Percentiles rank a stretch among this genome's conserved stretches.
These are phyloP conservation scores for Rhodotorula sp. DNA, from an alignment of 1,284 basidiomycete species.

Conservation along the genomic window DNA sequence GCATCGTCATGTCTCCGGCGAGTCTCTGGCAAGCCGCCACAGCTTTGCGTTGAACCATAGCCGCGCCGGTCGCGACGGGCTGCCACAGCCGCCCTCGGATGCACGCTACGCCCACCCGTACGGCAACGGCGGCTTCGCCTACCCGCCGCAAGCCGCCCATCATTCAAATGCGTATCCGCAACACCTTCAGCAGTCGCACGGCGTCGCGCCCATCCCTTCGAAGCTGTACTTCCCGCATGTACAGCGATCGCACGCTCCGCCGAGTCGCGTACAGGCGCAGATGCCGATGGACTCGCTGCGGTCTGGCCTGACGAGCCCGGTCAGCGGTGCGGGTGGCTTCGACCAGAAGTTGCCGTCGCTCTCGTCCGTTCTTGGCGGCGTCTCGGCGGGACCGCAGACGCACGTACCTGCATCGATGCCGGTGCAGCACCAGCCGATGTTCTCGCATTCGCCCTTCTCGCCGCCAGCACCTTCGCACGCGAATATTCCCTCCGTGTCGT, in stretches of 20 bases:
- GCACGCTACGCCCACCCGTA: constrained; percentile 1
- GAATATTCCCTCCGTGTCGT: not conserved
- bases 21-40: constrained; percentile 21
- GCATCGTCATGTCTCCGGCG: constrained; percentile 21
- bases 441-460: constrained; percentile 13
- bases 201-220: constrained; percentile 2
- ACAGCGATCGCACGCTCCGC: constrained; percentile 5
- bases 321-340: not conserved
- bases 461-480: not conserved
- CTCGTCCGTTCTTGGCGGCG: not conserved
- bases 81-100: not conserved
- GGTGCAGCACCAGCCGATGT: constrained; percentile 1
- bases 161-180: not conserved
- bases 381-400: not conserved
- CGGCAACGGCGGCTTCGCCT: not conserved
- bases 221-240: constrained; percentile 35
- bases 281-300: not conserved
- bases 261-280: not conserved
- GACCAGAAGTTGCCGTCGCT: not conserved
- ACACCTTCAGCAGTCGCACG: not conserved
- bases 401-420: not conserved
- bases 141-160: not conserved
- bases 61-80: not conserved
- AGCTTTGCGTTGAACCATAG: constrained; percentile 14
- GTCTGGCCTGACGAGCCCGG: not conserved